phyloP scores from a whole-genome alignment of 108 stramenopile genomes.

The Aurantiochytrium sp. region DNA sequence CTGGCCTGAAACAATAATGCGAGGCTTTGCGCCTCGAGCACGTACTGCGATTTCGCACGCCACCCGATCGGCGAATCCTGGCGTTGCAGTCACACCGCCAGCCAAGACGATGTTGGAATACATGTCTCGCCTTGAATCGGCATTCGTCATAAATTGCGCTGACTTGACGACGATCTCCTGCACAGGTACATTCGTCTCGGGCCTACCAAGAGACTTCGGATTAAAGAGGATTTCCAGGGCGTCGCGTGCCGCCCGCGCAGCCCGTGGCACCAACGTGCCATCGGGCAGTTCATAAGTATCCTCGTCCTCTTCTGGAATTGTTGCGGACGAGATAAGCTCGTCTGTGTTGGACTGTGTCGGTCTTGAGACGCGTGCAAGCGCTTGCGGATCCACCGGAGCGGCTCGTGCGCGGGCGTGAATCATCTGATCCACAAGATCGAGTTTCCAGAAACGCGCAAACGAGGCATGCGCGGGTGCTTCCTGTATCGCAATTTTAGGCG shows the following conservation, averaged over 20 bases:
- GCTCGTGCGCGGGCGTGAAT: not conserved
- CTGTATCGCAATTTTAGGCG: not conserved
- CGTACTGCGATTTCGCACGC: not conserved
- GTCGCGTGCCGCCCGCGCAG: not conserved
- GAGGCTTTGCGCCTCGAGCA: not conserved
- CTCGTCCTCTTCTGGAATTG: not conserved
- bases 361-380: not conserved
- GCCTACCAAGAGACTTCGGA: not conserved
- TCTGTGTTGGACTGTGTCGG: not conserved
- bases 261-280: not conserved
- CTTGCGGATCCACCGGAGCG: not conserved
- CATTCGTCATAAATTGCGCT: not conserved
- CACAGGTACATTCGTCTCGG: not conserved
- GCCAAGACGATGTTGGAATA: not conserved
- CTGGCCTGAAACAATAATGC: not conserved
- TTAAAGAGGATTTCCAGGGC: not conserved
- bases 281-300: not conserved
- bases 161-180: constrained; percentile 3
- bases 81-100: not conserved
- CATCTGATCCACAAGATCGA: not conserved
- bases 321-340: not conserved
- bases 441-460: not conserved
- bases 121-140: not conserved
- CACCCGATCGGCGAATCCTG: not conserved
- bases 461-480: not conserved